These are phyloP conservation scores for Fonsecaea pedrosoi DNA, from an alignment of 2,329 filamentous ascomycete species.

Conservation along the genomic window DNA sequence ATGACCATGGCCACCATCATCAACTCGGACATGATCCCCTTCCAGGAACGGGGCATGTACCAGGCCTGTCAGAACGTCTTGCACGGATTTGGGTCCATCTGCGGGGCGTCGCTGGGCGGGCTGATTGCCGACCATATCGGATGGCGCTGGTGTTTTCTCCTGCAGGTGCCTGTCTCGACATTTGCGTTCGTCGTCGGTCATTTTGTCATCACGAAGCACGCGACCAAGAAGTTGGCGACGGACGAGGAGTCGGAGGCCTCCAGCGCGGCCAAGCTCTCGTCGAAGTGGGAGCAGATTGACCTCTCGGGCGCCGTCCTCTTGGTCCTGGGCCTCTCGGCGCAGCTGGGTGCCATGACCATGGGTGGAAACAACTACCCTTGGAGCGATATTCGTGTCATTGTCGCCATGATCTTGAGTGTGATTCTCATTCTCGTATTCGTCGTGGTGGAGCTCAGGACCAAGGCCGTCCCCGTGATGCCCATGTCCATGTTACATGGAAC, in stretches of 20 bases:
- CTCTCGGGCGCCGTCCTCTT: constrained; percentile 64
- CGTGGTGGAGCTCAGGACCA: constrained; percentile 50
- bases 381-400: constrained; percentile 51
- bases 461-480: constrained; percentile 54
- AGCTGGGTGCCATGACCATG: constrained; percentile 55
- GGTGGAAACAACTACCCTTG: constrained; percentile 57
- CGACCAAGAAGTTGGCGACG: constrained; percentile 20
- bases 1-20: constrained; percentile 67
- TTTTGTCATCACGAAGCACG: constrained; percentile 59
- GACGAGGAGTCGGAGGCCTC: constrained; percentile 21
- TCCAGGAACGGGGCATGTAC: constrained; percentile 65
- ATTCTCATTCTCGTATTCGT: constrained; percentile 49
- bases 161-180: constrained; percentile 70
- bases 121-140: constrained; percentile 74
- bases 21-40: constrained; percentile 65
- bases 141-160: constrained; percentile 78
- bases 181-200: constrained; percentile 62
- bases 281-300: constrained; percentile 63
- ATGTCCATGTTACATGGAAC: constrained; percentile 61
- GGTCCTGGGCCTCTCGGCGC: constrained; percentile 64
- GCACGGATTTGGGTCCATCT: constrained; percentile 68
- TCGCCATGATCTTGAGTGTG: constrained; percentile 48
- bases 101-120: constrained; percentile 66
- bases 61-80: constrained; percentile 64
- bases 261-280: constrained; percentile 37